Evolutionary conservation across 202 grass and related monocot species (phyloP), one percentile per base, ranked within the genome.

Genomic region (Schoenoplectus tabernaemontani): DNA sequence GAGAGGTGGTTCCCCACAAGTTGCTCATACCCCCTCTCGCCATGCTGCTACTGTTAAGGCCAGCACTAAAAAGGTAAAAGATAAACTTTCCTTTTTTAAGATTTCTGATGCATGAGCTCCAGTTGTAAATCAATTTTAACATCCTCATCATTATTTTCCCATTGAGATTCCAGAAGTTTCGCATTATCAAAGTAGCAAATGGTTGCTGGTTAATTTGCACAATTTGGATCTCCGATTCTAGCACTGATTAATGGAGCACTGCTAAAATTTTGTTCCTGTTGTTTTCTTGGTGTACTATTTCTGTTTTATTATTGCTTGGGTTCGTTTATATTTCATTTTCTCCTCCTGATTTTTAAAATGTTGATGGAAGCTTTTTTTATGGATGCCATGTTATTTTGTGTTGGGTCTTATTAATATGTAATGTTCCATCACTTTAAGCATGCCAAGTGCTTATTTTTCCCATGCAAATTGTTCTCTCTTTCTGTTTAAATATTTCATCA

Each of bases 1-100:
- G 76, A 92, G 91, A 85, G 89, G 89, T 81, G 90, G 91, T 68
- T 98, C 90, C 85, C 96, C 91, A 58, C 87, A 93, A 83, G 80
- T 91, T 90, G 90, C 93, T 83, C 83, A 83, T 84, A 91, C 89
- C 16, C 91, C 84, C 77, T 84, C 84, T 86, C 91, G 82, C 83
- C 87, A 84, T 57, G 85, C 79, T 87, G 83, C 82, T 85, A 85
- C 88, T 84, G 67, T 86, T 83, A 97, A 88, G 79, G 89, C 64
- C 87, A 83, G 75, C 41, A 84, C 88, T 83, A 88, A 75, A 87
- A 93, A 83, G 84, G 95, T 94, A 86, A 85, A 79, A 76, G 74
- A 30, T 83, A 57, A 15, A 24, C 50, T 60, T 78, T 28, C 22
- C 19, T 78, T 60, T 26, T n/a, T 43, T 41, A 8, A 61, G 61